Evolutionary conservation across 176 grass and related monocot genomes (phyloP).

Genomic region (Rhynchospora tenuis): DNA sequence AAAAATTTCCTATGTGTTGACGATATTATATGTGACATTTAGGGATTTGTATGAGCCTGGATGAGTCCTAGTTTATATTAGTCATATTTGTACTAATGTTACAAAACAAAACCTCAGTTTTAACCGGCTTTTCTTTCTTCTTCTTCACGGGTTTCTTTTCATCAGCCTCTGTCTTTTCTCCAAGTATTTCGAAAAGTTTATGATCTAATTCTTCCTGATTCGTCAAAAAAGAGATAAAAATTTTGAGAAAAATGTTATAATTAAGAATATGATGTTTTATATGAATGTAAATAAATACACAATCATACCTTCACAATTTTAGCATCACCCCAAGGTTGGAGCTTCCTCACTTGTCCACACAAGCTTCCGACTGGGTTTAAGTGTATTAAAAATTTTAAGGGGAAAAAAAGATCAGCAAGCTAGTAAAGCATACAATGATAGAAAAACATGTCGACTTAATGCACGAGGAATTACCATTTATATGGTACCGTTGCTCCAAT

Average conservation of each 20-base stretch:
- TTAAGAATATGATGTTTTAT: not conserved
- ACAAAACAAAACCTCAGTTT: conserved; percentile 60
- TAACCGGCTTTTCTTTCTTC: conserved; percentile 84
- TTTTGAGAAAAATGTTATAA: conserved; percentile 12
- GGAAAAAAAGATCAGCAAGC: not conserved
- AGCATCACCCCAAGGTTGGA: conserved; percentile 87
- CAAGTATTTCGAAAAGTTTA: conserved; percentile 69
- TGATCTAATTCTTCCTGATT: conserved; percentile 79
- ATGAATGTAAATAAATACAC: conserved; percentile 3
- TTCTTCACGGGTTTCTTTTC: conserved; percentile 92
- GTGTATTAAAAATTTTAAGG: conserved; percentile 21
- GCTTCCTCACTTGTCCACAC: conserved; percentile 84
- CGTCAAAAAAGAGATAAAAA: conserved; percentile 15
- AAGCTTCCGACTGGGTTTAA: conserved; percentile 65
- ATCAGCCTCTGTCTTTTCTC: conserved; percentile 81
- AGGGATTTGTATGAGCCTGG: not conserved
- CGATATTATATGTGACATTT: not conserved
- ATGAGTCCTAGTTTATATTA: not conserved
- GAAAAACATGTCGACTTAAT: not conserved
- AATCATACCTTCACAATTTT: conserved; percentile 69
- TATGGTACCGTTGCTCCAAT: conserved; percentile 84
- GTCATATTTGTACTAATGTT: not conserved
- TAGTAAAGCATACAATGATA: conserved; percentile 14
- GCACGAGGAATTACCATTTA: conserved; percentile 54
- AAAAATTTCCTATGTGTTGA: not conserved